Percentiles rank a stretch among this genome's conserved stretches.
Conservation (phyloP, 78 protist genomes). For the Capsaspora owczarzaki region DNA sequence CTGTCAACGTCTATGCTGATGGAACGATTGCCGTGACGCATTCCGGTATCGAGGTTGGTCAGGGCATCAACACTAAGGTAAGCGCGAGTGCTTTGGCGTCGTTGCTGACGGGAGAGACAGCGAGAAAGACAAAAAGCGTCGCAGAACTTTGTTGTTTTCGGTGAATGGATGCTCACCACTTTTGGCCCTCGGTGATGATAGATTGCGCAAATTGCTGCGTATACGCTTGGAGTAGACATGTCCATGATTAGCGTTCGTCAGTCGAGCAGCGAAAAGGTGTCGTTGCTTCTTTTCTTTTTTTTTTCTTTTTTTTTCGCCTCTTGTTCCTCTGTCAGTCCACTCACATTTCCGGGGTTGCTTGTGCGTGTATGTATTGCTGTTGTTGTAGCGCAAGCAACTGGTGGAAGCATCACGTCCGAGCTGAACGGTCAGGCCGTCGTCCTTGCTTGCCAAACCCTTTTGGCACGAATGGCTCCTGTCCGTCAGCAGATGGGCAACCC, state of each 20-base stretch:
- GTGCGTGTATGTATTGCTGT: background rate
- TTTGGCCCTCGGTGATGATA: background rate
- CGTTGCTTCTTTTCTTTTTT: too few species aligned
- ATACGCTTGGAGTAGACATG: background rate
- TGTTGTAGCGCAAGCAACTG: constrained; percentile 71
- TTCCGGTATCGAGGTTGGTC: constrained; percentile 57
- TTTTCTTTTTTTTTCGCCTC: background rate
- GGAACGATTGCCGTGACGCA: constrained; percentile 37
- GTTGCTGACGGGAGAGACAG: too few species aligned
- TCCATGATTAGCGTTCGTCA: background rate
- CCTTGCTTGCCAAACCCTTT: constrained; percentile 67
- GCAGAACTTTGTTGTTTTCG: background rate
- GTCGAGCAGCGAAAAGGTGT: background rate
- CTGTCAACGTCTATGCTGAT: constrained; percentile 16
- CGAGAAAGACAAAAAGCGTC: too few species aligned
- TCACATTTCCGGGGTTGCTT: background rate
- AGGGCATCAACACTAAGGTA: constrained; percentile 54
- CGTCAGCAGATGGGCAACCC: background rate
- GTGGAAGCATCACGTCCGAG: constrained; percentile 82
- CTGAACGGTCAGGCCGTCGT: constrained; percentile 86
- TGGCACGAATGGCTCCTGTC: background rate
- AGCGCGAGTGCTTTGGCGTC: background rate
- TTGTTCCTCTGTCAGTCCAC: too few species aligned
- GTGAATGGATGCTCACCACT: background rate
- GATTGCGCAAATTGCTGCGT: background rate